Evolutionary conservation across 2,329 filamentous ascomycete genomes (phyloP).

Genomic region (Fusarium domesticum): DNA sequence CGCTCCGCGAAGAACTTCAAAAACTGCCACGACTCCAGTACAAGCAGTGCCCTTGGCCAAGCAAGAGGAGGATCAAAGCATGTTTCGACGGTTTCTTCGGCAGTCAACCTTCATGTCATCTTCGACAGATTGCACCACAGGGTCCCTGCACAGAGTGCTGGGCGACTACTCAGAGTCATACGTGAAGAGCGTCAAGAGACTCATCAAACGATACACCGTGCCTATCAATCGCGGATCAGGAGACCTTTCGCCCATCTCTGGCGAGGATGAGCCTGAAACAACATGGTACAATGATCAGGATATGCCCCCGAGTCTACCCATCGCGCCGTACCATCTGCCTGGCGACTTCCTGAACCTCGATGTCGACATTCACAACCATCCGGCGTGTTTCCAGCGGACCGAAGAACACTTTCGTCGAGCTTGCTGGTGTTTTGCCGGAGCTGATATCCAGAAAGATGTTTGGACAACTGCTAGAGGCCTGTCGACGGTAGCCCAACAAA

Average conservation of each 20-base stretch:
- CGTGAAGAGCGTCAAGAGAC: constrained; percentile 36
- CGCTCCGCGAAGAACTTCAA: neutral
- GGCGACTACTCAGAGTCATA: constrained; percentile 34
- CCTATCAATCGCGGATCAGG: constrained; percentile 21
- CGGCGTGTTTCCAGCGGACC: constrained; percentile 18
- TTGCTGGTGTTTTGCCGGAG: constrained; percentile 31
- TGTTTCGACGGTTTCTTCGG: constrained; percentile 31
- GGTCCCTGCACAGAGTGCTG: constrained; percentile 35
- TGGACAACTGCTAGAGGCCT: constrained; percentile 33
- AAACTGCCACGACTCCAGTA: neutral
- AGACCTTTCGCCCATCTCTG: constrained; percentile 26
- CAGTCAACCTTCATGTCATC: constrained; percentile 37
- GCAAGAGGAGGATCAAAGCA: constrained; percentile 12
- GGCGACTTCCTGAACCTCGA: constrained; percentile 48
- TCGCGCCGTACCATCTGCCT: constrained; percentile 38
- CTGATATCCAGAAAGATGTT: constrained; percentile 23
- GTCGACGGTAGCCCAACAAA: constrained; percentile 11
- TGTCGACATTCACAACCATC: constrained; percentile 8
- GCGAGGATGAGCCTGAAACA: constrained; percentile 11
- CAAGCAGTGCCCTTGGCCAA: neutral
- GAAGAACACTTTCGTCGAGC: constrained; percentile 25
- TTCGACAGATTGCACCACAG: constrained; percentile 39
- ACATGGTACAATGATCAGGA: constrained; percentile 32
- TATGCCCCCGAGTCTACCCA: constrained; percentile 20
- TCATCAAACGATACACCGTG: constrained; percentile 40